Conservation (phyloP, 2,329 filamentous ascomycete genomes). For the Stachybotrys chartarum region DNA sequence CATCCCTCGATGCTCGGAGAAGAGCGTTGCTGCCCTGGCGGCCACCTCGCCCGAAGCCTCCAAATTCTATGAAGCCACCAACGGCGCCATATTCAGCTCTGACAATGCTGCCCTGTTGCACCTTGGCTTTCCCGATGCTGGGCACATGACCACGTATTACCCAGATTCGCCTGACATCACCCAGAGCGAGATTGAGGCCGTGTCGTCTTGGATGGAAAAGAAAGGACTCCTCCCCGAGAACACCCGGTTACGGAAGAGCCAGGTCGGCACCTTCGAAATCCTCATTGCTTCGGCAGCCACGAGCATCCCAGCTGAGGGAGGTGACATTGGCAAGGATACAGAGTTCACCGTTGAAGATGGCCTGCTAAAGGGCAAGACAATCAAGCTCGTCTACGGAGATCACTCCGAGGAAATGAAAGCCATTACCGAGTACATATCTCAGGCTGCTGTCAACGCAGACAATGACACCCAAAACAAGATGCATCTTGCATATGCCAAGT, state of each 20-base stretch:
- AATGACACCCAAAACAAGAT: constrained; percentile 71
- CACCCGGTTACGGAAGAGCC: constrained; percentile 63
- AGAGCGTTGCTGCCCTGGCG: constrained; percentile 58
- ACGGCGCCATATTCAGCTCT: constrained; percentile 65
- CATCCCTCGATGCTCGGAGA: constrained; percentile 61
- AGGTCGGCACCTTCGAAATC: constrained; percentile 60
- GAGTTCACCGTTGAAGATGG: constrained; percentile 55
- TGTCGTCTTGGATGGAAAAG: constrained; percentile 66
- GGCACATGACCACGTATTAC: constrained; percentile 78
- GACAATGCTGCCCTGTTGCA: constrained; percentile 61
- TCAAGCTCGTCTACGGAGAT: constrained; percentile 70
- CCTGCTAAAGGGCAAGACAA: constrained; percentile 55
- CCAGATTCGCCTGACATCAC: constrained; percentile 69
- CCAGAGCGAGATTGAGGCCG: constrained; percentile 63
- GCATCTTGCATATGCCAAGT: constrained; percentile 66
- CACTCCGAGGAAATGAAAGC: constrained; percentile 63
- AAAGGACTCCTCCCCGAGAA: constrained; percentile 70
- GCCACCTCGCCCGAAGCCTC: constrained; percentile 52
- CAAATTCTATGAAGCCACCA: constrained; percentile 59
- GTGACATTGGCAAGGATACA: constrained; percentile 61
- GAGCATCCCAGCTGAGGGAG: constrained; percentile 51
- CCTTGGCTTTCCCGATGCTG: constrained; percentile 65
- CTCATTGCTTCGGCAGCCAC: constrained; percentile 64
- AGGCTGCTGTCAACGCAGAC: constrained; percentile 60
- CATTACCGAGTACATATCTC: constrained; percentile 59